Base-by-base conservation (phyloP, 306 rosid genomes). In the Mimosa bimucronata region DNA sequence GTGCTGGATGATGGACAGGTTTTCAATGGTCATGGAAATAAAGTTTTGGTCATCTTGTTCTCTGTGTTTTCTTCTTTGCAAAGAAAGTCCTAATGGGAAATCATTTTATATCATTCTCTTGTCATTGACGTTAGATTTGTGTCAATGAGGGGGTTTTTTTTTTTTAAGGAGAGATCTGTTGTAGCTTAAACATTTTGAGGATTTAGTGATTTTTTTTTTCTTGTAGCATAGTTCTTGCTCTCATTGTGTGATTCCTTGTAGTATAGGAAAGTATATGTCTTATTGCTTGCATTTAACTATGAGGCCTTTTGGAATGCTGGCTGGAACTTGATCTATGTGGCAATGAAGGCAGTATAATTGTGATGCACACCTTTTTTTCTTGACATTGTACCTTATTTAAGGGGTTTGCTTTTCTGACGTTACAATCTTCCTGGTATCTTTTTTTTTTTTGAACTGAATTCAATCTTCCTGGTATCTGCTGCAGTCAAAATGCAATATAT, bases 401-500 rank as follows among this genome's bases (percentile, higher is more conserved):
- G 69, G 50, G 74, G 50, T 77, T 44, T 2, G 7, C 65, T 60
- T 74, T 72, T 26, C 37, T 55, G 37, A 75, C 34, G 9, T 16
- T 40, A 80, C 73, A 55, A 55, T 18, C 21, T 44, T 55, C 62
- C 53, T 48, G 72, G 55, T 16, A 15, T 74, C 23, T 15, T n/a
- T n/a, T n/a, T n/a, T n/a, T n/a, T n/a, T n/a, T n/a, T n/a, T n/a
- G n/a, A n/a, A n/a, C n/a, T n/a, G n/a, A n/a, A n/a, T n/a, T n/a
- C 73, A 55, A 55, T 18, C 21, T 44, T 55, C 62, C 53, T 48
- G 72, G 55, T 16, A 15, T 74, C 23, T 15, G 31, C 21, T 26
- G 86, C 92, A 95, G 98, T 71, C 88, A 76, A 72, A 95, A 95
- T 82, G 85, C 87, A 26, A 87, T 90, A 44, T 88, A 92, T 86